phyloP scores from a whole-genome alignment of 495 filamentous ascomycete genomes.

The Pyronema domesticum region DNA sequence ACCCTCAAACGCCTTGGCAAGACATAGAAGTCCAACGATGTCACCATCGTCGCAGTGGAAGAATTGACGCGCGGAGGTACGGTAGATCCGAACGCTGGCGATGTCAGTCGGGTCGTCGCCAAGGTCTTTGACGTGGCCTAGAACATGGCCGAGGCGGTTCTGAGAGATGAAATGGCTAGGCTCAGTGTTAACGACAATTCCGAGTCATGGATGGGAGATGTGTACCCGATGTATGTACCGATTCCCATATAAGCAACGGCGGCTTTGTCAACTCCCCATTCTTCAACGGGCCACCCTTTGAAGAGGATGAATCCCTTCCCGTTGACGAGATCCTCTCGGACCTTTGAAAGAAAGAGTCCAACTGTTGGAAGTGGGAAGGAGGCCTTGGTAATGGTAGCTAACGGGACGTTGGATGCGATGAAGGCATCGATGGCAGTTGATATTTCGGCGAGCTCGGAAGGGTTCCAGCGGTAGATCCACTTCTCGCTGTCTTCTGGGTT shows the following conservation, averaged over 20 bases:
- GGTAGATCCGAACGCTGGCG: slow-evolving; percentile 71
- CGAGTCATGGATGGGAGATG: background rate
- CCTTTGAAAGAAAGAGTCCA: slow-evolving; percentile 32
- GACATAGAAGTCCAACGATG: slow-evolving; percentile 70
- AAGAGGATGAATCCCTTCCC: slow-evolving; percentile 85
- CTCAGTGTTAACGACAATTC: background rate
- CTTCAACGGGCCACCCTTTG: slow-evolving; percentile 56
- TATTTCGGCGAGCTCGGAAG: slow-evolving; percentile 51
- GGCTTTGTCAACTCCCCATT: slow-evolving; percentile 65
- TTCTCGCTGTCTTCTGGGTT: slow-evolving; percentile 41
- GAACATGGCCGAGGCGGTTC: slow-evolving; percentile 71
- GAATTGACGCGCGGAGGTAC: slow-evolving; percentile 63
- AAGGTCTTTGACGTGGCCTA: slow-evolving; percentile 82
- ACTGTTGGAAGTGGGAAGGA: slow-evolving; percentile 52
- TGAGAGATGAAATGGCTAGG: slow-evolving; percentile 55
- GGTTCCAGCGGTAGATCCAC: slow-evolving; percentile 58
- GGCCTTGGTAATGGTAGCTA: slow-evolving; percentile 59
- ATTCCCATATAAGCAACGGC: slow-evolving; percentile 82
- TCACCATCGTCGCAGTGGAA: slow-evolving; percentile 76
- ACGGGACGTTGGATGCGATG: slow-evolving; percentile 38
- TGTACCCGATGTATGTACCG: slow-evolving; percentile 56
- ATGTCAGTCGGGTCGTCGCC: slow-evolving; percentile 66
- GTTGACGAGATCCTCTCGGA: slow-evolving; percentile 56
- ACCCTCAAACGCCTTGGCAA: slow-evolving; percentile 58
- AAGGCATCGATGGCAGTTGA: slow-evolving; percentile 49